phyloP scores from a whole-genome alignment of 2,329 filamentous ascomycete genomes.

The Aspergillus versicolor region DNA sequence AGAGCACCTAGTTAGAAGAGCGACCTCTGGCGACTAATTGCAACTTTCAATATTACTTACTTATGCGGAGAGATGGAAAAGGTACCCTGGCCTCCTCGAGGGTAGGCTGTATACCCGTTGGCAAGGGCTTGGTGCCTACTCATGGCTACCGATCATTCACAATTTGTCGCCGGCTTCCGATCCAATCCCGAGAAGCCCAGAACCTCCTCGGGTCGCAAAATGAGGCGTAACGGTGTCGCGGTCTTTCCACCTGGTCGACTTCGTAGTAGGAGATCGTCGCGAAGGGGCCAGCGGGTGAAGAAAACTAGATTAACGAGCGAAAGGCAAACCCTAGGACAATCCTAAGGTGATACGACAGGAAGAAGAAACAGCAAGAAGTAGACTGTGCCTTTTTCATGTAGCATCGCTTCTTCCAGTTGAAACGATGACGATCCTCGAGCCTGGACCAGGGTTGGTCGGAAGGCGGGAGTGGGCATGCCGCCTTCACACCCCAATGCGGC shows the following conservation, averaged over 20 bases:
- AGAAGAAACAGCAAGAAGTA: constrained; percentile 6
- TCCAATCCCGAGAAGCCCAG: background rate
- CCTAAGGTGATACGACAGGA: background rate
- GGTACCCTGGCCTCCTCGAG: constrained; percentile 65
- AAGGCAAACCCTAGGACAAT: background rate
- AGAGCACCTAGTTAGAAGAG: constrained; percentile 6
- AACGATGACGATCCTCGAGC: constrained; percentile 1
- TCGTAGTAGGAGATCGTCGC: background rate
- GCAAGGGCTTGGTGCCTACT: constrained; percentile 82
- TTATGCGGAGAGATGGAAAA: constrained; percentile 89
- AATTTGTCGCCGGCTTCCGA: constrained; percentile 26
- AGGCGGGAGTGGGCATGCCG: constrained; percentile 4
- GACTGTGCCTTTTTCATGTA: constrained; percentile 5
- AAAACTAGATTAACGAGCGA: background rate
- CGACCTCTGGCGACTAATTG: background rate
- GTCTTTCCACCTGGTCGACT: background rate
- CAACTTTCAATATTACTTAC: constrained; percentile 50
- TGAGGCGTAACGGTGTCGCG: background rate
- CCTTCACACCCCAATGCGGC: constrained; percentile 15
- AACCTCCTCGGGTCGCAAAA: constrained; percentile 8
- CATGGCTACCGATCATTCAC: constrained; percentile 60
- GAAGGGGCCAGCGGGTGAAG: background rate
- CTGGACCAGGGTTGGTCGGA: background rate
- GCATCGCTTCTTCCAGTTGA: constrained; percentile 4
- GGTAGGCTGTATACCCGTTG: constrained; percentile 72